phyloP scores from a whole-genome alignment of 2,329 filamentous ascomycete genomes.

The Macrophomina pseudophaseolina region DNA sequence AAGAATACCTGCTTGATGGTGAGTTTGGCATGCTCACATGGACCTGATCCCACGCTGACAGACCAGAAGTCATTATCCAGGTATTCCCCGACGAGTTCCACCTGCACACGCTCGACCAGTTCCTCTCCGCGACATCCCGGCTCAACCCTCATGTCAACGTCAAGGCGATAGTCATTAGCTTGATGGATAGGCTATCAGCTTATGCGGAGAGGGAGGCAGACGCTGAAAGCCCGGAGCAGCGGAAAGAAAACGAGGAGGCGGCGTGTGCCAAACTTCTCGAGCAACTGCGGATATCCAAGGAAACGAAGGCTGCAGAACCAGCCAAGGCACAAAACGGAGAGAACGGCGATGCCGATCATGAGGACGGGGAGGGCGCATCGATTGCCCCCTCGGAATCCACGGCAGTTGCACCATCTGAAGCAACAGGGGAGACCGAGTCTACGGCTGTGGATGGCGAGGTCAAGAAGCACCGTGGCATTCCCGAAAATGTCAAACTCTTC shows the following conservation, averaged over 20 bases:
- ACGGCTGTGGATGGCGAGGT: slow-evolving; percentile 48
- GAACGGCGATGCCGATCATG: slow-evolving; percentile 27
- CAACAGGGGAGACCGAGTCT: slow-evolving; percentile 41
- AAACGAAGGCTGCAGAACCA: slow-evolving; percentile 47
- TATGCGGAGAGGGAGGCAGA: slow-evolving; percentile 91
- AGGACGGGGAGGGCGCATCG: slow-evolving; percentile 37
- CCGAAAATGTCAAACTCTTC: slow-evolving; percentile 84
- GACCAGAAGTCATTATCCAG: slow-evolving; percentile 82
- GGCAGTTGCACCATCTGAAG: slow-evolving; percentile 38
- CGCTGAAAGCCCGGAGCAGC: slow-evolving; percentile 71
- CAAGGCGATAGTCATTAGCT: slow-evolving; percentile 95
- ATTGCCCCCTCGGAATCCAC: slow-evolving; percentile 35
- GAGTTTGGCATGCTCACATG: slow-evolving; percentile 28
- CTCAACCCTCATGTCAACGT: slow-evolving; percentile 97
- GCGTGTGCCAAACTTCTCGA: slow-evolving; percentile 79
- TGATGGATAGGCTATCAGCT: slow-evolving; percentile 94
- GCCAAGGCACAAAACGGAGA: slow-evolving; percentile 40
- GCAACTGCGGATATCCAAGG: slow-evolving; percentile 72
- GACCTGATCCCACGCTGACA: slow-evolving; percentile 33
- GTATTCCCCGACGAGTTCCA: slow-evolving; percentile 99
- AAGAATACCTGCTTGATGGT: slow-evolving; percentile 93
- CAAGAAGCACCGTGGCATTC: slow-evolving; percentile 63
- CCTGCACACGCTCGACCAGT: slow-evolving; percentile 92
- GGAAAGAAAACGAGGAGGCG: slow-evolving; percentile 80
- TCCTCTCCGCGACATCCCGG: slow-evolving; percentile 88